Conservation (phyloP, 257 asterid species). For the Handroanthus guayacan region DNA sequence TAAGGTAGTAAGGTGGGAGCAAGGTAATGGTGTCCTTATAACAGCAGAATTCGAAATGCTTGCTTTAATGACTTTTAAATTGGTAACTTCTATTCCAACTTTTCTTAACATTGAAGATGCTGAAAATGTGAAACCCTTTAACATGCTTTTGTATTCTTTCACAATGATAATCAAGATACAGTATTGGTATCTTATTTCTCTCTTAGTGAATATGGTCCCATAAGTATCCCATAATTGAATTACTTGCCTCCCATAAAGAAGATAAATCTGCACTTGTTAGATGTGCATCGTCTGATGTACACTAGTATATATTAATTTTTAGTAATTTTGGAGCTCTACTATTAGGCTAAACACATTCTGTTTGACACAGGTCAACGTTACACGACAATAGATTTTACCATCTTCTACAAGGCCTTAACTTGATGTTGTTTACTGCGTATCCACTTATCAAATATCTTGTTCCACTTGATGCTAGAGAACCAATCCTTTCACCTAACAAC, state of each 20-base stretch:
- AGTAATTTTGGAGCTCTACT: not conserved
- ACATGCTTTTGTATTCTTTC: not conserved
- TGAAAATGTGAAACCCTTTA: not conserved
- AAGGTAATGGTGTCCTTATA: not conserved
- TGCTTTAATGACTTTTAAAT: not conserved
- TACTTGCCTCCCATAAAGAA: not conserved
- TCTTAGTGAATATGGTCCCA: not conserved
- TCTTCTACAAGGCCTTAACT: not conserved
- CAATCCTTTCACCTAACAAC: not conserved
- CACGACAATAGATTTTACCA: not conserved
- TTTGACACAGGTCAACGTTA: not conserved
- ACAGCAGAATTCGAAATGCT: not conserved
- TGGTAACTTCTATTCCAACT: not conserved
- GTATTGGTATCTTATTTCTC: not conserved
- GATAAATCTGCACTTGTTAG: not conserved
- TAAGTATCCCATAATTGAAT: not conserved
- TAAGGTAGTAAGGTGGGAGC: conserved; percentile 9
- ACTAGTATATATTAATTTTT: not conserved
- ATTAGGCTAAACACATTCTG: not conserved
- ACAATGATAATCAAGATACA: not conserved
- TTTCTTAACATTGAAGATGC: not conserved
- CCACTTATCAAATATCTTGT: not conserved
- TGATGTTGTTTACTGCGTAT: not conserved
- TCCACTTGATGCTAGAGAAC: not conserved
- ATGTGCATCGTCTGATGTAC: not conserved